A percentile compares a stretch with the other conserved stretches of the same genome.
These are phyloP conservation scores for Xylaria sp. DNA, from an alignment of 2,329 filamentous ascomycete genomes.

Conservation along the genomic window DNA sequence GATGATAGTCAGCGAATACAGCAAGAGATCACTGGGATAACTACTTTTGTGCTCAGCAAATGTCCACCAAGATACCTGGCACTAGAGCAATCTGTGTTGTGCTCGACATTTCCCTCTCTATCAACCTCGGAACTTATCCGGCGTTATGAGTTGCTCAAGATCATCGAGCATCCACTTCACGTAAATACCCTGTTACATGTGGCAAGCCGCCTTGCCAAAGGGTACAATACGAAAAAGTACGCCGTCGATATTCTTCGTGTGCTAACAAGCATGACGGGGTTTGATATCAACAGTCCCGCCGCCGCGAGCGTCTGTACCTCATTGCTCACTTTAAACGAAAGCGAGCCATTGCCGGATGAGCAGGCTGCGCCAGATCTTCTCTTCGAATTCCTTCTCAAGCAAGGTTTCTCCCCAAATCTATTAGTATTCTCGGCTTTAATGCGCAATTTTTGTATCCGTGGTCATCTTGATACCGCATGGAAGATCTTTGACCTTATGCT, in stretches of 20 bases:
- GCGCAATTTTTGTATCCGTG: slow-evolving; percentile 74
- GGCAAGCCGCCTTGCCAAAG: slow-evolving; percentile 58
- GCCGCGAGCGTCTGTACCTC: slow-evolving; percentile 68
- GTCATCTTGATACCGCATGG: slow-evolving; percentile 71
- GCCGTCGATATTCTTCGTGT: slow-evolving; percentile 59
- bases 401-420: slow-evolving; percentile 72
- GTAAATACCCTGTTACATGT: slow-evolving; percentile 61
- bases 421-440: slow-evolving; percentile 75
- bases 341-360: slow-evolving; percentile 51
- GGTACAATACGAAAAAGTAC: slow-evolving; percentile 53
- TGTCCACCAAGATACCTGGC: slow-evolving; percentile 43
- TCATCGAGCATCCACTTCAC: slow-evolving; percentile 42
- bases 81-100: slow-evolving; percentile 44
- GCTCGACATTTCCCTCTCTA: slow-evolving; percentile 33
- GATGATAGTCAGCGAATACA: not conserved
- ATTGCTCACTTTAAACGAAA: slow-evolving; percentile 61
- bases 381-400: slow-evolving; percentile 66
- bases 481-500: slow-evolving; percentile 73
- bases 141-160: slow-evolving; percentile 41
- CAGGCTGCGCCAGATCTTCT: slow-evolving; percentile 63
- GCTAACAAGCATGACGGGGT: slow-evolving; percentile 49
- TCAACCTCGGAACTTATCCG: slow-evolving; percentile 31
- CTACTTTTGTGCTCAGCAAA: slow-evolving; percentile 41
- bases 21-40: slow-evolving; percentile 36
- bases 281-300: slow-evolving; percentile 59